Evolutionary conservation across 345 rosid species (phyloP).

Genomic region (Abelmoschus esculentus): DNA sequence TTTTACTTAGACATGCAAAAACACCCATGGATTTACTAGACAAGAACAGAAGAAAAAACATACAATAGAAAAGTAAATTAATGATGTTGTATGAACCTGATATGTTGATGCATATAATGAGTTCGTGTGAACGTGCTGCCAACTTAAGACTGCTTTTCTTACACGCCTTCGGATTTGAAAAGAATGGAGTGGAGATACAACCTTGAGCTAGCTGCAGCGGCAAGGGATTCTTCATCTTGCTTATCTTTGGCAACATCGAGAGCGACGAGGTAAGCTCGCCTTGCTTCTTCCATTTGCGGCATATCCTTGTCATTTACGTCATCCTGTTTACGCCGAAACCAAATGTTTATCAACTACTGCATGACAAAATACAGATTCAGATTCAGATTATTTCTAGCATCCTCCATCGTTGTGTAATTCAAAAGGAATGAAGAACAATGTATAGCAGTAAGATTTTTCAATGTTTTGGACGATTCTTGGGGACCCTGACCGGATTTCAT

Average conservation of each 20-base stretch:
- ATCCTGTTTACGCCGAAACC: conserved; percentile 33
- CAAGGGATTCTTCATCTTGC: conserved; percentile 76
- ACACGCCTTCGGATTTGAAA: conserved; percentile 23
- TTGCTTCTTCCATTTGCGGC: conserved; percentile 70
- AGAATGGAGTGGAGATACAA: conserved; percentile 55
- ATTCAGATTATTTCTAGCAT: too few relatives aligned
- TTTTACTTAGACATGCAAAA: too few relatives aligned
- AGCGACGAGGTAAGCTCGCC: conserved; percentile 59
- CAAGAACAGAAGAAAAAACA: too few relatives aligned
- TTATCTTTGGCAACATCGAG: conserved; percentile 57
- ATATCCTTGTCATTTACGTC: conserved; percentile 40
- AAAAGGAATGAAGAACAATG: too few relatives aligned
- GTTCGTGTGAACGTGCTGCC: neutral
- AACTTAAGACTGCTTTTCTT: conserved; percentile 5
- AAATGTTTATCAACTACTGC: neutral
- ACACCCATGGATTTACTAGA: too few relatives aligned
- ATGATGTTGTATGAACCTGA: too few relatives aligned
- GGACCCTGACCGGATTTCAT: too few relatives aligned
- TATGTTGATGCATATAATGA: neutral
- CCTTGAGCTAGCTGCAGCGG: conserved; percentile 63
- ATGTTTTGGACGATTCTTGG: too few relatives aligned
- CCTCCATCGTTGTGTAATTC: too few relatives aligned
- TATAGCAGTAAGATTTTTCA: too few relatives aligned
- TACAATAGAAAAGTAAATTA: too few relatives aligned
- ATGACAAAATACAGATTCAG: too few relatives aligned